These are phyloP conservation scores for Pseudoscleropodium purum DNA, from an alignment of 225 moss, liverwort and hornwort species.

Conservation along the genomic window DNA sequence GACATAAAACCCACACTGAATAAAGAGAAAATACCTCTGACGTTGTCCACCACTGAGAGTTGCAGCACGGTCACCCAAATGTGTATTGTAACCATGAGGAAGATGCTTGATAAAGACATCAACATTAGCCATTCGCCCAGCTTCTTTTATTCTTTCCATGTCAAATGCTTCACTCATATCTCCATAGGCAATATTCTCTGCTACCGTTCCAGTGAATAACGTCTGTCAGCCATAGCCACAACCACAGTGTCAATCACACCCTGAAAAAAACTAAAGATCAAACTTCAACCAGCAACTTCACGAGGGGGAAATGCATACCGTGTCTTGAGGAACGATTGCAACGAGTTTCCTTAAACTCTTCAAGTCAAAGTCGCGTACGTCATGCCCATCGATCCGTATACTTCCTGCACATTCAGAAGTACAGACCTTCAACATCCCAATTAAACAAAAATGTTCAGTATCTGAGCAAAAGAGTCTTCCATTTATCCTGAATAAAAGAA, in stretches of 20 bases:
- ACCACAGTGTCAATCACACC: background rate
- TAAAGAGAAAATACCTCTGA: constrained; percentile 49
- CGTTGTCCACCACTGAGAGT: constrained; percentile 95
- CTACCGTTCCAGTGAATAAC: constrained; percentile 91
- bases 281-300: background rate
- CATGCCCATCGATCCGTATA: constrained; percentile 73
- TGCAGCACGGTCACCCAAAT: constrained; percentile 85
- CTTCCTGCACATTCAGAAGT: constrained; percentile 35
- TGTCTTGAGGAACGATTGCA: constrained; percentile 97
- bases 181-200: constrained; percentile 95
- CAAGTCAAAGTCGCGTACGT: constrained; percentile 57
- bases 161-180: constrained; percentile 48
- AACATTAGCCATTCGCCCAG: constrained; percentile 81
- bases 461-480: background rate
- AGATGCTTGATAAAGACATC: constrained; percentile 79
- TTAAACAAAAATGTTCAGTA: background rate
- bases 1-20: background rate
- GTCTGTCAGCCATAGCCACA: constrained; percentile 41
- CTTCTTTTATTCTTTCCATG: constrained; percentile 52
- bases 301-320: constrained; percentile 17
- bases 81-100: constrained; percentile 65
- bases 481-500: background rate
- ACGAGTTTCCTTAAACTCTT: constrained; percentile 70
- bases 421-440: background rate
- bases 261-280: background rate